Evolutionary conservation across 1,284 basidiomycete species (phyloP), one percentile per base, ranked within the genome.

Genomic region (Tilletia walkeri): DNA sequence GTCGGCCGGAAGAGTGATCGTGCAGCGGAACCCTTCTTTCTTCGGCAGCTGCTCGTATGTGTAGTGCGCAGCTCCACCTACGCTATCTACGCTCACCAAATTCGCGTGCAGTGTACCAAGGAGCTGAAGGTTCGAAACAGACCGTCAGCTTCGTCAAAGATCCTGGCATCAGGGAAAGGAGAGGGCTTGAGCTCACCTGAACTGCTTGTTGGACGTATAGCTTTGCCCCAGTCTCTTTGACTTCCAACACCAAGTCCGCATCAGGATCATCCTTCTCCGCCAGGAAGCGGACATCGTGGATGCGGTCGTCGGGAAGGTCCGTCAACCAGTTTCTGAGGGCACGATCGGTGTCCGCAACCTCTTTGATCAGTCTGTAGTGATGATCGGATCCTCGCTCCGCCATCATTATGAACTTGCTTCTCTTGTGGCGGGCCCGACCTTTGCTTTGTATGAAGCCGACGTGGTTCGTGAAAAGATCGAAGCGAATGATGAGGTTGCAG

Each of bases 401-500:
- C 70, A 80, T 67, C 41, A 77, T 47, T 66, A 78, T 72, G 67
- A 75, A 77, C 0, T 69, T 20, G 54, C 74, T 76, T 10, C 71
- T 63, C 30, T 49, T 68, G 38, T 72, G 70, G 3, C 78, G 68
- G 0, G 78, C 78, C 4, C 78, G 67, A 4, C 78, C 78, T 14
- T 71, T 67, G 18, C 73, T 75, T 50, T 80, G 78, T 2, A 80
- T 66, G 72, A 76, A 78, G 10, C 72, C 71, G n/a, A 77, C 75
- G 65, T 77, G 77, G 4, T 72, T 70, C 48, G 69, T 72, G 68
- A 77, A 77, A 9, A 79, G 71, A 56, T 80, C 77, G 67, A 79
- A 78, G 6, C 78, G 74, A 16, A 80, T 72, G 5, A 80, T 76
- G 30, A 77, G 69, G 50, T 80, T 79, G 69, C 76, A 71, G 10